These are phyloP conservation scores for Boletus smithii DNA, from an alignment of 1,284 basidiomycete genomes.

Conservation along the genomic window DNA sequence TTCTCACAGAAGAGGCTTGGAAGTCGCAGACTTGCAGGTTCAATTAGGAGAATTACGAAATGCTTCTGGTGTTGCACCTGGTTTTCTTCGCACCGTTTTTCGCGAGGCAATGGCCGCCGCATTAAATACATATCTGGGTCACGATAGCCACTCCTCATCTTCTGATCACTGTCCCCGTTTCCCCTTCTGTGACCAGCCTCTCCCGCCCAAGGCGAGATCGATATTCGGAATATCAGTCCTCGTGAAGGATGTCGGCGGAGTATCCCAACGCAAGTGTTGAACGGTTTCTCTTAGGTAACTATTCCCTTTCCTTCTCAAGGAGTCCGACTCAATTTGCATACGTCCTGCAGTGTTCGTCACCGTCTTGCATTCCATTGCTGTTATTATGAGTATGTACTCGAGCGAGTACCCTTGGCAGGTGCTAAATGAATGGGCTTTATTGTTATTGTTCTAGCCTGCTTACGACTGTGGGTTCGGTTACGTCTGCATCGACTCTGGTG, in stretches of 20 bases:
- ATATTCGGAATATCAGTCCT: neutral
- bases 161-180: too few relatives aligned
- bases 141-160: too few relatives aligned
- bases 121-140: too few relatives aligned
- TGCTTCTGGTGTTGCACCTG: too few relatives aligned
- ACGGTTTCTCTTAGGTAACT: conserved; percentile 4
- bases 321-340: neutral
- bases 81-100: too few relatives aligned
- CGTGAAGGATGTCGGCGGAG: conserved; percentile 2
- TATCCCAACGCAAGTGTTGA: neutral
- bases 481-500: conserved; percentile 19
- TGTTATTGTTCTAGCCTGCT: conserved; percentile 1
- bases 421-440: too few relatives aligned
- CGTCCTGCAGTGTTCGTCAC: conserved; percentile 10
- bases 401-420: neutral
- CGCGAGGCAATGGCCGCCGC: too few relatives aligned
- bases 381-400: conserved; percentile 6
- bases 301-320: neutral
- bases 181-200: too few relatives aligned
- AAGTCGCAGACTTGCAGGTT: too few relatives aligned
- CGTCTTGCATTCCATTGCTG: conserved; percentile 11
- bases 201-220: neutral
- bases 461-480: conserved; percentile 16
- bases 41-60: too few relatives aligned
- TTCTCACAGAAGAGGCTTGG: too few relatives aligned